Percentiles rank a stretch among this genome's conserved stretches.
phyloP scores from a whole-genome alignment of 805 yeast species.

The Candida xyloterini region DNA sequence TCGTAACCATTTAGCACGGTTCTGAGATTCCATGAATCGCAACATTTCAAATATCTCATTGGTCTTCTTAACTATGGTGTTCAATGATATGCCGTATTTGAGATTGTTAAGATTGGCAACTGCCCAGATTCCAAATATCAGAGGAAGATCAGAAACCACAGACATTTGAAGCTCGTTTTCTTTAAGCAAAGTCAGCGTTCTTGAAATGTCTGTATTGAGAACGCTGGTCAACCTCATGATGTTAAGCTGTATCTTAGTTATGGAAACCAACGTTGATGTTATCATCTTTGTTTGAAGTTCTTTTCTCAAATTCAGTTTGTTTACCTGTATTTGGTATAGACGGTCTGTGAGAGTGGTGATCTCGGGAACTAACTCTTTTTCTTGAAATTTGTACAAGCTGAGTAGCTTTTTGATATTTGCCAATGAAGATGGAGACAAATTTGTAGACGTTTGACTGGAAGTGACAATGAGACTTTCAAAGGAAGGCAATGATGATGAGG shows the following conservation, averaged over 20 bases:
- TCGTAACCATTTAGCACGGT: constrained; percentile 59
- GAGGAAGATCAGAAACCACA: constrained; percentile 60
- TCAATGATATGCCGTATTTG: constrained; percentile 48
- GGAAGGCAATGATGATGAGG: constrained; percentile 26
- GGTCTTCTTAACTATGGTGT: constrained; percentile 37
- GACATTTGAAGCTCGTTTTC: constrained; percentile 32
- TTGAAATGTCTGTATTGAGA: constrained; percentile 32
- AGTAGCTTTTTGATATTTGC: constrained; percentile 23
- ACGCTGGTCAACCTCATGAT: constrained; percentile 32
- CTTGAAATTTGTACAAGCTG: constrained; percentile 22
- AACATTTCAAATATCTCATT: constrained; percentile 57
- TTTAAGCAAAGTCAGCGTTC: constrained; percentile 31
- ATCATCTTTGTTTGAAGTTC: constrained; percentile 35
- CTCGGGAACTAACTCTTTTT: constrained; percentile 26
- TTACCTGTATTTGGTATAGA: constrained; percentile 37
- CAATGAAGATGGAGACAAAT: constrained; percentile 25
- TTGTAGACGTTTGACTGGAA: constrained; percentile 26
- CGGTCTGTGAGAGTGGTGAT: constrained; percentile 34
- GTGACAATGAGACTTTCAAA: constrained; percentile 33
- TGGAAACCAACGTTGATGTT: constrained; percentile 31
- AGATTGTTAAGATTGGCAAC: constrained; percentile 59
- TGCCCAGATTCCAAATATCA: constrained; percentile 65
- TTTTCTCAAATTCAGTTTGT: constrained; percentile 33
- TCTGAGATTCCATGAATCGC: constrained; percentile 53
- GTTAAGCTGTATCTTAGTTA: constrained; percentile 38